Conservation (phyloP, 495 filamentous ascomycete genomes). For the Penicillium antarcticum region DNA sequence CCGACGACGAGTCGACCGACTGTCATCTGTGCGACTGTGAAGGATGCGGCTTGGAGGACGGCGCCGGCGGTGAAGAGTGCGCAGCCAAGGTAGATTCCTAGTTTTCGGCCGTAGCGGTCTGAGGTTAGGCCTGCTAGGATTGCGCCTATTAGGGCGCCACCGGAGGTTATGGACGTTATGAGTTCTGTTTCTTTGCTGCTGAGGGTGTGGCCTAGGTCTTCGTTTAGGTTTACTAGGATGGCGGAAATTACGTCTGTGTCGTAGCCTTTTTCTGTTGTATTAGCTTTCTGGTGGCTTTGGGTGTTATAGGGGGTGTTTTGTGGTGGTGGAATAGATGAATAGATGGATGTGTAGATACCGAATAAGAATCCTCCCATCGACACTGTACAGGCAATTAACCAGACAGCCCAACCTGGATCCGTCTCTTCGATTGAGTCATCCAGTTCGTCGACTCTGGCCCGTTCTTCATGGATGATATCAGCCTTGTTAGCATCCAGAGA, state of each 20-base stretch:
- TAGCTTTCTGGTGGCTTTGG: no score
- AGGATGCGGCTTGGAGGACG: slow-evolving; percentile 40
- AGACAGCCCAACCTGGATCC: background rate
- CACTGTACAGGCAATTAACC: slow-evolving; percentile 15
- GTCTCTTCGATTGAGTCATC: no score
- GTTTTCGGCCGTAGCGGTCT: slow-evolving; percentile 48
- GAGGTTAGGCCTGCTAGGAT: slow-evolving; percentile 47
- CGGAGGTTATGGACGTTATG: slow-evolving; percentile 16
- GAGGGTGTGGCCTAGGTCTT: slow-evolving; percentile 10
- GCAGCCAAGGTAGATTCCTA: slow-evolving; percentile 46
- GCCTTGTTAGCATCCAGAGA: no score
- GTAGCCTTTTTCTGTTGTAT: slow-evolving; percentile 5
- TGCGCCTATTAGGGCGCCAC: slow-evolving; percentile 35
- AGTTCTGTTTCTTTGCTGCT: slow-evolving; percentile 18
- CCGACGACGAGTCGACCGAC: slow-evolving; percentile 50
- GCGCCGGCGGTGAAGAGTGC: slow-evolving; percentile 45
- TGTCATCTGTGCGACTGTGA: slow-evolving; percentile 44
- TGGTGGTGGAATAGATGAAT: no score
- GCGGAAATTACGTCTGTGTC: slow-evolving; percentile 20
- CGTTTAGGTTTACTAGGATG: slow-evolving; percentile 12
- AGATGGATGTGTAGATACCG: background rate
- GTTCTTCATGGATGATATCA: no score
- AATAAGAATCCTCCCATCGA: slow-evolving; percentile 17
- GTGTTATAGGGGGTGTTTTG: background rate
- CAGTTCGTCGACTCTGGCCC: no score